Percentiles rank a stretch among this genome's conserved stretches.
These are phyloP conservation scores for Eimeria maxima DNA, from an alignment of 169 alveolate genomes.

Conservation along the genomic window DNA sequence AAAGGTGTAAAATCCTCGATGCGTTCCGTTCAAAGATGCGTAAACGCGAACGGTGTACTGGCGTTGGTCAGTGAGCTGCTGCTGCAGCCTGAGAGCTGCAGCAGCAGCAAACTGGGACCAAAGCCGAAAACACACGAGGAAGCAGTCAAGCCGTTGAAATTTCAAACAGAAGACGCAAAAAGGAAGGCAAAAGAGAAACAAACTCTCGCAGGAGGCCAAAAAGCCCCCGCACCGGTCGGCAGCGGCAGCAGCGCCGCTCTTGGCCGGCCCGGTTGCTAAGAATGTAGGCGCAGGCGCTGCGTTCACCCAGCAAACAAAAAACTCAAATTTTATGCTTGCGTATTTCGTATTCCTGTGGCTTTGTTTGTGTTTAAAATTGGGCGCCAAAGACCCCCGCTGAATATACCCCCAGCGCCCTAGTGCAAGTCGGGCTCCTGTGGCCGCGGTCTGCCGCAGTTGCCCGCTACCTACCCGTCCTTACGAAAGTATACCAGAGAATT, in stretches of 20 bases:
- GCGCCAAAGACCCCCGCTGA: not conserved
- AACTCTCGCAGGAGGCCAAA: not conserved
- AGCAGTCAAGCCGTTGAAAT: constrained; percentile 63
- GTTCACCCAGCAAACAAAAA: not conserved
- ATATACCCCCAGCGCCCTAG: not conserved
- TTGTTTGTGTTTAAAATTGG: not conserved
- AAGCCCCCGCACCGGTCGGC: constrained; percentile 76
- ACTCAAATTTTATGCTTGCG: not conserved
- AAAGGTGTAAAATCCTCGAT: not conserved
- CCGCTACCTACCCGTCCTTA: not conserved
- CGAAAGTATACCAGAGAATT: not conserved
- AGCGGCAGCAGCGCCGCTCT: constrained; percentile 67
- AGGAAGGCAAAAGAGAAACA: constrained; percentile 30
- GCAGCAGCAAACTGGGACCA: constrained; percentile 71
- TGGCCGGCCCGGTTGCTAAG: constrained; percentile 26
- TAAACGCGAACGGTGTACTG: not conserved
- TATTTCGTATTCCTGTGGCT: not conserved
- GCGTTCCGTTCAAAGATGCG: not conserved
- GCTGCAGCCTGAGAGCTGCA: constrained; percentile 72
- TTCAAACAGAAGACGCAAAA: constrained; percentile 46
- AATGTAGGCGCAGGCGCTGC: not conserved
- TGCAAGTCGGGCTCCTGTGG: not conserved
- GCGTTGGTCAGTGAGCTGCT: constrained; percentile 75
- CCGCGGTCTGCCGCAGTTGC: not conserved
- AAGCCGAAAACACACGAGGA: constrained; percentile 47